These are phyloP conservation scores for Taphrina pruni DNA, from an alignment of 1,139 yeast genomes.

Conservation along the genomic window DNA sequence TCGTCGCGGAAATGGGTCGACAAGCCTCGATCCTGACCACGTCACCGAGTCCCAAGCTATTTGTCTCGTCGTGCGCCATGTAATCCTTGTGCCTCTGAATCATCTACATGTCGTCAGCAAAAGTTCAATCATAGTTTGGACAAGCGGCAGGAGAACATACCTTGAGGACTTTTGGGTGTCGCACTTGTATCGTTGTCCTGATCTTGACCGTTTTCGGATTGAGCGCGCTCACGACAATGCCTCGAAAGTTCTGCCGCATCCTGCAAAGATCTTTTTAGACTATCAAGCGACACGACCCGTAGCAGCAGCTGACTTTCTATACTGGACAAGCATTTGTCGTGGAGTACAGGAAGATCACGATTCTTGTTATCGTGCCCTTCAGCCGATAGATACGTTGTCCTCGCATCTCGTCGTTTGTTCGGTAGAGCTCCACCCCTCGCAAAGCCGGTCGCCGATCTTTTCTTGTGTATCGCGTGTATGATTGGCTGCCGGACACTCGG, in stretches of 20 bases:
- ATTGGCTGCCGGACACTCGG: neutral
- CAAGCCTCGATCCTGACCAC: constrained; percentile 84
- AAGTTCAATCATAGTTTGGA: neutral
- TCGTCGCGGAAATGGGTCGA: constrained; percentile 80
- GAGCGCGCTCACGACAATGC: constrained; percentile 38
- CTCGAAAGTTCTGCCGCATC: constrained; percentile 35
- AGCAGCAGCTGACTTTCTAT: too few relatives aligned
- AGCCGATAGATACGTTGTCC: neutral
- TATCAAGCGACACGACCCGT: too few relatives aligned
- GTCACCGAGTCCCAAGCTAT: constrained; percentile 73
- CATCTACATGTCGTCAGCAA: neutral
- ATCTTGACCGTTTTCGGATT: constrained; percentile 40
- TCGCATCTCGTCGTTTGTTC: neutral
- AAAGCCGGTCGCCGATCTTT: neutral
- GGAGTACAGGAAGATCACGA: neutral
- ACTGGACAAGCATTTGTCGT: too few relatives aligned
- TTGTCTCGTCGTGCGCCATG: constrained; percentile 41
- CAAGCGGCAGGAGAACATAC: neutral
- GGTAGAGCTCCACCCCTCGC: neutral
- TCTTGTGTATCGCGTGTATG: neutral
- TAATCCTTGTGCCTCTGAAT: constrained; percentile 29
- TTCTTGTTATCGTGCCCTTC: neutral
- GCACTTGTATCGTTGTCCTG: constrained; percentile 23
- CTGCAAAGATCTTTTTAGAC: neutral
- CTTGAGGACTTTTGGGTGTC: constrained; percentile 36